A percentile compares a stretch with the other conserved stretches of the same genome.
These are phyloP conservation scores for Beta macrorhiza DNA, from an alignment of 179 eudicot species.

Conservation along the genomic window DNA sequence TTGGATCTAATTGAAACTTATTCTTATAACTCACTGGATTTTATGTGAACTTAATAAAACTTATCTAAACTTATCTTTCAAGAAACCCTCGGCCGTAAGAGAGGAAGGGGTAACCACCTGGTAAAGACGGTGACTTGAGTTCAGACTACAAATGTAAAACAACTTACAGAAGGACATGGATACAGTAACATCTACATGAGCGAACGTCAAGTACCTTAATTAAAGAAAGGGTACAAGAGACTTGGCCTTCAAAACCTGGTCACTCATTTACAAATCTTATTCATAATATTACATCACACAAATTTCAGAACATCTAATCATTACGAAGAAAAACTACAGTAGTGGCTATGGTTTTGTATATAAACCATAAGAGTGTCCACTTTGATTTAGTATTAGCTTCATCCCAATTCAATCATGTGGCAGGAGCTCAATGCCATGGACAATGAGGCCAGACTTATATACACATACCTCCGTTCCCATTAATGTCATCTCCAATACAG, in stretches of 20 bases:
- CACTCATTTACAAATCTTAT: not conserved
- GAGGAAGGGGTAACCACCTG: not conserved
- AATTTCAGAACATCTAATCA: not conserved
- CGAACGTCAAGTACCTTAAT: not conserved
- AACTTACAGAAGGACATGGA: not conserved
- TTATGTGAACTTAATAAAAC: no score
- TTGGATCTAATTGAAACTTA: no score
- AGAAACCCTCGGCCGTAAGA: no score
- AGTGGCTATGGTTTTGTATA: not conserved
- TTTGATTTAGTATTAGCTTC: not conserved
- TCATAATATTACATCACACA: not conserved
- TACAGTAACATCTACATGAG: not conserved
- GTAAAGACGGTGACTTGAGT: not conserved
- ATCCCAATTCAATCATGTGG: slow-evolving; percentile 19
- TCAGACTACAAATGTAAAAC: not conserved
- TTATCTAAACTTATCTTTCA: no score
- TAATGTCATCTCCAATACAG: slow-evolving; percentile 30
- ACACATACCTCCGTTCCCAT: slow-evolving; percentile 11
- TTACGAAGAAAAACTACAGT: not conserved
- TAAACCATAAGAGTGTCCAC: no score
- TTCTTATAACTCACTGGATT: no score
- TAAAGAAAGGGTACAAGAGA: not conserved
- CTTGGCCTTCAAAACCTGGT: not conserved
- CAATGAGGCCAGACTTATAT: slow-evolving; percentile 32
- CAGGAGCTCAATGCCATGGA: slow-evolving; percentile 40